Conservation (phyloP, 148 eudicot genomes). For the Spergularia bocconei region DNA sequence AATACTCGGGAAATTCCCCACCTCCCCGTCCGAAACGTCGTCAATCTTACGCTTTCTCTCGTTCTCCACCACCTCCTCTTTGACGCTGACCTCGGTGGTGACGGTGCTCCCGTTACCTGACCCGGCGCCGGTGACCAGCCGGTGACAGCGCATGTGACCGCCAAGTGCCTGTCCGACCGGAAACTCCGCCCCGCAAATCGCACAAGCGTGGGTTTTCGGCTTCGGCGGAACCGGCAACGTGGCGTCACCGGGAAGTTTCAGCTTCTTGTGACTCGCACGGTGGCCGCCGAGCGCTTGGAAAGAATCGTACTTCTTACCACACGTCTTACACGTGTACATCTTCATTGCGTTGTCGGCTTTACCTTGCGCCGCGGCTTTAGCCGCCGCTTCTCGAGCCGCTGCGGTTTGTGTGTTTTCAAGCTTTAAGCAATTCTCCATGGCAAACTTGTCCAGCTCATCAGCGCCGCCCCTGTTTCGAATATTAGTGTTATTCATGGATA, state of each 20-base stretch:
- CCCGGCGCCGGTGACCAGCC: neutral
- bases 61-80: neutral
- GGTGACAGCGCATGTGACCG: constrained; percentile 63
- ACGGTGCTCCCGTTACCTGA: neutral
- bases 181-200: constrained; percentile 45
- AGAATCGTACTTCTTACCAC: constrained; percentile 40
- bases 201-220: constrained; percentile 42
- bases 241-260: neutral
- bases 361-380: too few species aligned
- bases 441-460: constrained; percentile 20
- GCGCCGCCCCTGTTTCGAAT: constrained; percentile 11
- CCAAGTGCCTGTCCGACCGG: constrained; percentile 53
- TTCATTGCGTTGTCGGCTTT: neutral
- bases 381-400: neutral
- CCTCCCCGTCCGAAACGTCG: constrained; percentile 1
- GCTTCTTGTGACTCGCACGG: constrained; percentile 60
- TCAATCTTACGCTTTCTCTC: constrained; percentile 17
- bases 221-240: neutral
- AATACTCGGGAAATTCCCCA: constrained; percentile 15
- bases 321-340: constrained; percentile 49
- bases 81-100: constrained; percentile 5
- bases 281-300: constrained; percentile 76
- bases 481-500: neutral
- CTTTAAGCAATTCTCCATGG: constrained; percentile 22
- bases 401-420: neutral